phyloP scores from a whole-genome alignment of 2,329 filamentous ascomycete genomes.

The Diaporthe citrichinensis region DNA sequence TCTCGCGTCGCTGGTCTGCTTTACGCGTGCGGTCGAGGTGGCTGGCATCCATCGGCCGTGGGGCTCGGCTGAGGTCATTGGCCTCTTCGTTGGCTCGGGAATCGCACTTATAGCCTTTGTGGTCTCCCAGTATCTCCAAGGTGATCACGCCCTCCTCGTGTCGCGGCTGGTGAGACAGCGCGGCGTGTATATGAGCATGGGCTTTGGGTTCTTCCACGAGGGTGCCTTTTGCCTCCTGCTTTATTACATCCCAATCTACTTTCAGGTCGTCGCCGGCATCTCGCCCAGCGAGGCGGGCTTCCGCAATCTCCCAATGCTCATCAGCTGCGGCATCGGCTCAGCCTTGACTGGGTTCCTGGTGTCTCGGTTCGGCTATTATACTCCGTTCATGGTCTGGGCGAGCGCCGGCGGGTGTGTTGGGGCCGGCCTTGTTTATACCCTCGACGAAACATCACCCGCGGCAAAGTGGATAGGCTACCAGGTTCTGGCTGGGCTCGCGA shows the following conservation, averaged over 20 bases:
- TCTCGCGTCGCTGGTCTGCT: not conserved
- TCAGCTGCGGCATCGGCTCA: not conserved
- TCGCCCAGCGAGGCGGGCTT: slow-evolving; percentile 8
- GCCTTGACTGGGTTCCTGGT: slow-evolving; percentile 14
- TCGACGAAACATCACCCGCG: not conserved
- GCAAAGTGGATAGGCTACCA: slow-evolving; percentile 35
- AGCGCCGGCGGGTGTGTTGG: not conserved
- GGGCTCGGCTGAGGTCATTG: slow-evolving; percentile 8
- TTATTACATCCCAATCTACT: slow-evolving; percentile 27
- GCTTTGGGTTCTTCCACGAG: slow-evolving; percentile 21
- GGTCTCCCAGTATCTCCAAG: not conserved
- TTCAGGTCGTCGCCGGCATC: slow-evolving; percentile 15
- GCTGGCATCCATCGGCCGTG: slow-evolving; percentile 8
- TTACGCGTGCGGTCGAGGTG: slow-evolving; percentile 10
- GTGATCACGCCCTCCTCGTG: slow-evolving; percentile 1
- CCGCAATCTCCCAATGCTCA: slow-evolving; percentile 26
- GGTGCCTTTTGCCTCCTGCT: slow-evolving; percentile 11
- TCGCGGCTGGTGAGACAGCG: slow-evolving; percentile 6
- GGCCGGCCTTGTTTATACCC: not conserved
- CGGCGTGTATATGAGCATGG: slow-evolving; percentile 18
- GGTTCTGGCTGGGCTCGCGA: slow-evolving; percentile 10
- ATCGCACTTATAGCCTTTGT: not conserved
- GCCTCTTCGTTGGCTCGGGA: slow-evolving; percentile 10
- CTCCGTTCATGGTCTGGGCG: slow-evolving; percentile 19
- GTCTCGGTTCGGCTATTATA: not conserved